Evolutionary conservation across 106 monocot species (phyloP).

Genomic region (Iris macrosiphon): DNA sequence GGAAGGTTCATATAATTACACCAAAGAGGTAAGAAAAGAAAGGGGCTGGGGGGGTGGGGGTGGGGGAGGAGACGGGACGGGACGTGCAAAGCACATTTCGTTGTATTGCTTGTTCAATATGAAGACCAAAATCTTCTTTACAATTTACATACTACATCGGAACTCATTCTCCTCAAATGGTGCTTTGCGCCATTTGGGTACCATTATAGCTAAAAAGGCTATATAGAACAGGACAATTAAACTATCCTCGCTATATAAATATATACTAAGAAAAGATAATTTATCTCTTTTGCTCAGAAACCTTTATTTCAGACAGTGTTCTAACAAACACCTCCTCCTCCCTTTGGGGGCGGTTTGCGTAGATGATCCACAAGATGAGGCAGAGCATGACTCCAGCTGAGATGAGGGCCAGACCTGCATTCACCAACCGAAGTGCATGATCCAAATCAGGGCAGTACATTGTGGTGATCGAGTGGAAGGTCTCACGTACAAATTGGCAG

Average conservation of each 20-base stretch:
- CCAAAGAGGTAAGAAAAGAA: too few relatives aligned
- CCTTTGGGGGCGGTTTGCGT: slow-evolving; percentile 61
- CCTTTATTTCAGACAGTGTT: slow-evolving; percentile 21
- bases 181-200: slow-evolving; percentile 4
- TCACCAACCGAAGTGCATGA: slow-evolving; percentile 20
- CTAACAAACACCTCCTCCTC: slow-evolving; percentile 62
- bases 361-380: slow-evolving; percentile 44
- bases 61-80: too few relatives aligned
- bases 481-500: slow-evolving; percentile 46
- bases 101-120: too few relatives aligned
- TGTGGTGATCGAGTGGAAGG: slow-evolving; percentile 31
- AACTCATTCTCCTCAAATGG: too few relatives aligned
- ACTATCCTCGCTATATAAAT: background rate
- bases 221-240: background rate
- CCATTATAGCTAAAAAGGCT: too few relatives aligned
- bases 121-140: too few relatives aligned
- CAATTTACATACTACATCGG: too few relatives aligned
- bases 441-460: slow-evolving; percentile 35
- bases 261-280: background rate
- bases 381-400: slow-evolving; percentile 42
- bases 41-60: too few relatives aligned
- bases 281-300: slow-evolving; percentile 1
- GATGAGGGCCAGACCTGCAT: slow-evolving; percentile 30
- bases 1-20: too few relatives aligned
- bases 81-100: too few relatives aligned